These are phyloP conservation scores for Phytophthora europaea DNA, from an alignment of 352 stramenopile genomes.

Conservation along the genomic window DNA sequence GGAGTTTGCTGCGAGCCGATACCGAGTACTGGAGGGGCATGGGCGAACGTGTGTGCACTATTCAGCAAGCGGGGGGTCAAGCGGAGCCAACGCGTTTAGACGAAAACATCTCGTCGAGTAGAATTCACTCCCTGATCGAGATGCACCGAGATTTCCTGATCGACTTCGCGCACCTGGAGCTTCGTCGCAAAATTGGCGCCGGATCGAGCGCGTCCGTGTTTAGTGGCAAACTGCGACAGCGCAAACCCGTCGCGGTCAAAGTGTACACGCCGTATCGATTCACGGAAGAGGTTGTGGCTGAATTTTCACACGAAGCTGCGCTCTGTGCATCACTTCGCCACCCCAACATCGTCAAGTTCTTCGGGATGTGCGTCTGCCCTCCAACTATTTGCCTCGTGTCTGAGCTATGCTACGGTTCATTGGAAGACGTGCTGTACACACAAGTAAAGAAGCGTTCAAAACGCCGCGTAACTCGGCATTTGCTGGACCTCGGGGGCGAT, in stretches of 20 bases:
- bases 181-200: constrained; percentile 57
- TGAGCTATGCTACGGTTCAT: constrained; percentile 61
- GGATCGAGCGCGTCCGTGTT: constrained; percentile 66
- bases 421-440: constrained; percentile 53
- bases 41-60: constrained; percentile 44
- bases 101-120: constrained; percentile 55
- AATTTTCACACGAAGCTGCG: constrained; percentile 73
- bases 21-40: constrained; percentile 61
- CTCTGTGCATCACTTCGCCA: constrained; percentile 59
- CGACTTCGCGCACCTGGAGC: constrained; percentile 69
- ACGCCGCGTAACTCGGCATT: constrained; percentile 6
- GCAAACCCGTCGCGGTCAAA: constrained; percentile 59
- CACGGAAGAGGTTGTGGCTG: constrained; percentile 58
- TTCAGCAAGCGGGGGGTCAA: constrained; percentile 31
- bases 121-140: constrained; percentile 69
- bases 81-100: constrained; percentile 26
- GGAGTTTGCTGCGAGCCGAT: constrained; percentile 60
- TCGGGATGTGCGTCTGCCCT: constrained; percentile 72
- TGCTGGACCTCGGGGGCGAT: constrained; percentile 23
- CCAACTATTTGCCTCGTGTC: constrained; percentile 72
- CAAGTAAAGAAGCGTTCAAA: constrained; percentile 22
- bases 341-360: constrained; percentile 75
- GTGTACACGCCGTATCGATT: constrained; percentile 68
- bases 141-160: constrained; percentile 78
- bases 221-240: constrained; percentile 46